Conservation (phyloP, 768 basidiomycete genomes). For the Glaciozyma martinii region DNA sequence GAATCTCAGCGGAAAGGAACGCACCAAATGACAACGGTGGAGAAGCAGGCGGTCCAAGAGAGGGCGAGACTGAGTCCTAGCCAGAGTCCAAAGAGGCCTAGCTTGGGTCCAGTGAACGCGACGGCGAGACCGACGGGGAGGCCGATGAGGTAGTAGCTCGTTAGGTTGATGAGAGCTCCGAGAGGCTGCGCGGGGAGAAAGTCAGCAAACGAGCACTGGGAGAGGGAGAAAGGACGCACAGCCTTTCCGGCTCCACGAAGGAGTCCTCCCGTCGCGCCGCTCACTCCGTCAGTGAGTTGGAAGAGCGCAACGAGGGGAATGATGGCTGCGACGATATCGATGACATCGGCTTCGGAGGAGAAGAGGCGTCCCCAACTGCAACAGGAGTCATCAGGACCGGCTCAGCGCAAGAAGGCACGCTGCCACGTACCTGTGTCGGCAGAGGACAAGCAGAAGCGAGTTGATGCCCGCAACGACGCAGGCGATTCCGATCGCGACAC, state of each 20-base stretch:
- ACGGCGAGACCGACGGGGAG: conserved; percentile 26
- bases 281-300: conserved; percentile 59
- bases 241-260: conserved; percentile 76
- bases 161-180: conserved; percentile 32
- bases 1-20: not conserved
- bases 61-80: conserved; percentile 31
- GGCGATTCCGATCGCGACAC: conserved; percentile 57
- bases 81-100: conserved; percentile 31
- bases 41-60: conserved; percentile 18
- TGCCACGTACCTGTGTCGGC: conserved; percentile 39
- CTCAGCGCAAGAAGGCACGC: not conserved
- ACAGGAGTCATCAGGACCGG: conserved; percentile 42
- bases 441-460: conserved; percentile 21
- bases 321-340: conserved; percentile 56
- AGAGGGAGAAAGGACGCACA: conserved; percentile 37
- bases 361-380: conserved; percentile 64
- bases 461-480: conserved; percentile 53
- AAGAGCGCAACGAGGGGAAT: conserved; percentile 57
- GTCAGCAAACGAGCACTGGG: not conserved
- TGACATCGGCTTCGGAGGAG: conserved; percentile 56
- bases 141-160: conserved; percentile 16
- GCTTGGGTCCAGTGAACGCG: conserved; percentile 27
- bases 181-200: not conserved
- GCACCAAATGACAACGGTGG: conserved; percentile 16
- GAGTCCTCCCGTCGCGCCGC: conserved; percentile 62